Percentiles rank a stretch among this genome's conserved stretches.
Evolutionary conservation across 2,329 filamentous ascomycete species (phyloP).

Genomic region (Cladophialophora carrionii): DNA sequence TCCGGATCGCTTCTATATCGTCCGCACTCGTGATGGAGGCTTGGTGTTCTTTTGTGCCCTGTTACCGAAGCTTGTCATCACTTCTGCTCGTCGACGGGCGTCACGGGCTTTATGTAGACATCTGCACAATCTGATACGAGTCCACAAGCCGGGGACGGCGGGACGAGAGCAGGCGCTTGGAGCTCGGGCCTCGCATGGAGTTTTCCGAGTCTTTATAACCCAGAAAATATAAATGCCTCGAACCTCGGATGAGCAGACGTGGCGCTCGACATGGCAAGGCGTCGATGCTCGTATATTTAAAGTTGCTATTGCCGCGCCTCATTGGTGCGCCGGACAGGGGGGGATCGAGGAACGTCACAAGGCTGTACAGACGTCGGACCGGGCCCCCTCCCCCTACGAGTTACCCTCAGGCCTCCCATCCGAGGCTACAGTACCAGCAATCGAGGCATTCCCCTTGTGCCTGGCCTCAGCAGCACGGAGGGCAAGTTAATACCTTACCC

Average conservation of each 20-base stretch:
- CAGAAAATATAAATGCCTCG: neutral
- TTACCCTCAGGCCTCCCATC: slow-evolving; percentile 3
- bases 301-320: neutral
- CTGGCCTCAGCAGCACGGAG: neutral
- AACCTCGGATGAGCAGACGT: neutral
- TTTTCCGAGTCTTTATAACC: neutral
- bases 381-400: too few relatives aligned
- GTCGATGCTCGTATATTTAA: slow-evolving; percentile 26
- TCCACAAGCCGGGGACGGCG: neutral
- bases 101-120: neutral
- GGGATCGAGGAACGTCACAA: neutral
- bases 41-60: neutral
- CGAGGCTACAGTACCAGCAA: neutral
- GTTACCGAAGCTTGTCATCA: neutral
- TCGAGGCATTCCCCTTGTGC: neutral
- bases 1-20: neutral
- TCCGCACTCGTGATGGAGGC: neutral
- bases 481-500: neutral
- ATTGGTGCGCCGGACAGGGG: neutral
- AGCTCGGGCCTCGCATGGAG: neutral
- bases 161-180: neutral
- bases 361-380: slow-evolving; percentile 5
- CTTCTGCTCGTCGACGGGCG: neutral
- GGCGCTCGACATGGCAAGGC: neutral
- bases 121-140: neutral